Conservation (phyloP, 2,329 filamentous ascomycete species). For the Sarocladiaceae sp. region DNA sequence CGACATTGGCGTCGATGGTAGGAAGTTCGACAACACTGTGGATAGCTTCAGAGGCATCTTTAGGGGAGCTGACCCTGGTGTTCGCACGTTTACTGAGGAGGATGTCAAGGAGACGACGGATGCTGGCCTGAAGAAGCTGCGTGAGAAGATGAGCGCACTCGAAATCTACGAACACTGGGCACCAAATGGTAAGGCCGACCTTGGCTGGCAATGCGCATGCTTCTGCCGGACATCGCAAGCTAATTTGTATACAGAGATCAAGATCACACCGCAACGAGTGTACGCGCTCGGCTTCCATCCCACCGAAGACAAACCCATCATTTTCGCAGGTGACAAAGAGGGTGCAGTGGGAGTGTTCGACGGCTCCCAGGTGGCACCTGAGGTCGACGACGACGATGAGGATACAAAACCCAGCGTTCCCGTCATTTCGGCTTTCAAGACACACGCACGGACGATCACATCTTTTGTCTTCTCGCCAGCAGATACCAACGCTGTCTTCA, state of each 20-base stretch:
- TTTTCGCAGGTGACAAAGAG: slow-evolving; percentile 93
- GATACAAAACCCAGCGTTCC: slow-evolving; percentile 65
- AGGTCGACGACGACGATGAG: slow-evolving; percentile 59
- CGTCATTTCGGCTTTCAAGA: slow-evolving; percentile 83
- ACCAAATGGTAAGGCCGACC: slow-evolving; percentile 79
- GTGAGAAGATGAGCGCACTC: slow-evolving; percentile 73
- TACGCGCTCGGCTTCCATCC: slow-evolving; percentile 90
- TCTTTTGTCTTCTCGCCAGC: slow-evolving; percentile 73
- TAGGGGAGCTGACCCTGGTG: slow-evolving; percentile 71
- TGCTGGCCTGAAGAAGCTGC: slow-evolving; percentile 66
- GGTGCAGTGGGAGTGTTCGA: slow-evolving; percentile 90
- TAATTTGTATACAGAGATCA: slow-evolving; percentile 61
- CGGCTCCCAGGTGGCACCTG: slow-evolving; percentile 65
- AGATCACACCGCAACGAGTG: slow-evolving; percentile 81
- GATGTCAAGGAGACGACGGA: slow-evolving; percentile 78
- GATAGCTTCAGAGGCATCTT: slow-evolving; percentile 56
- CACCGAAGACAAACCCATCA: slow-evolving; percentile 74
- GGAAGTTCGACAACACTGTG: slow-evolving; percentile 65
- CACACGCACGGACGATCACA: slow-evolving; percentile 83
- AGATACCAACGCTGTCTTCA: slow-evolving; percentile 72
- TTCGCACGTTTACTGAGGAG: slow-evolving; percentile 80
- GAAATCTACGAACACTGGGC: slow-evolving; percentile 79
- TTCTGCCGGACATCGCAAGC: background rate
- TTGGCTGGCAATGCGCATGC: too few species aligned
- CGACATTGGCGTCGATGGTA: slow-evolving; percentile 76